Conservation (phyloP, 176 grass and related monocot species). For the Avena insularis region DNA sequence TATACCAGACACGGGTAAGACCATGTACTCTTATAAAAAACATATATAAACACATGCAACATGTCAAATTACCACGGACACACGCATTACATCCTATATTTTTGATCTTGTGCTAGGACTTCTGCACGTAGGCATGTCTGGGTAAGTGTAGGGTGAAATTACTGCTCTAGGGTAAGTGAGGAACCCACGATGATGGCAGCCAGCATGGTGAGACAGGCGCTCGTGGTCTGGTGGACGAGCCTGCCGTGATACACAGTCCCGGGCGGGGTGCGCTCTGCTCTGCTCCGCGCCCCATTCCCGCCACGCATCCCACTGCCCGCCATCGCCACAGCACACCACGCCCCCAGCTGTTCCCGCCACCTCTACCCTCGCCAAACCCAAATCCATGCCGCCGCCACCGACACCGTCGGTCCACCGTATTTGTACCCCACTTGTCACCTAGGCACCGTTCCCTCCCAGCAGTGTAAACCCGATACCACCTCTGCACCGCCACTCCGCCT, state of each 20-base stretch:
- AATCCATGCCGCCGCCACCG: not conserved
- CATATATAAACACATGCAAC: too few species aligned
- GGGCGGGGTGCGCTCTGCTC: not conserved
- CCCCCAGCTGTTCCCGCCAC: constrained; percentile 4
- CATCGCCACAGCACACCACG: not conserved
- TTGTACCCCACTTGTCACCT: not conserved
- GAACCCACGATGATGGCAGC: too few species aligned
- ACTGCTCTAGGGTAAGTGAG: too few species aligned
- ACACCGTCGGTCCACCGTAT: not conserved
- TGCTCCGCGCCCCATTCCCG: not conserved
- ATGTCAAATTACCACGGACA: too few species aligned
- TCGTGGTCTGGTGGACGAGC: not conserved
- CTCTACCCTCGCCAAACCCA: not conserved
- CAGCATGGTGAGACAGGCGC: not conserved
- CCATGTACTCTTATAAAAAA: too few species aligned
- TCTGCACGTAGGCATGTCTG: too few species aligned
- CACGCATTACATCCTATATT: too few species aligned
- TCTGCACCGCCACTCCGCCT: not conserved
- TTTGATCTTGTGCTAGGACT: too few species aligned
- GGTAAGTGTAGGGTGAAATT: too few species aligned
- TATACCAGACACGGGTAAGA: too few species aligned
- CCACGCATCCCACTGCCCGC: not conserved
- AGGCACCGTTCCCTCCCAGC: not conserved
- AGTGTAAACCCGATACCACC: not conserved
- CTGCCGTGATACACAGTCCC: not conserved